These are phyloP conservation scores for Corinectria fuckeliana DNA, from an alignment of 2,329 filamentous ascomycete genomes.

Conservation along the genomic window DNA sequence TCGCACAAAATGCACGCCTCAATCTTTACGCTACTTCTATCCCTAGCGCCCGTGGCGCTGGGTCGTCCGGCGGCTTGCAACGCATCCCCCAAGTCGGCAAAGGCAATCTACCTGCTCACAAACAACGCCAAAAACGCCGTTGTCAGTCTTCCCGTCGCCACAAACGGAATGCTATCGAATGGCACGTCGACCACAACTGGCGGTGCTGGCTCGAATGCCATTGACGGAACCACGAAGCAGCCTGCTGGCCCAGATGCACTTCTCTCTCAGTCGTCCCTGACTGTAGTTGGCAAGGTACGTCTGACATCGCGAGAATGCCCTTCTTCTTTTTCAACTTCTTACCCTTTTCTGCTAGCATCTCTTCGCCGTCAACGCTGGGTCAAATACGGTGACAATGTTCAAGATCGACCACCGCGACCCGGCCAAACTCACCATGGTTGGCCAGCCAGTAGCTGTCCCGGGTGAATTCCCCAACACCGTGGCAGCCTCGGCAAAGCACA, in stretches of 20 bases:
- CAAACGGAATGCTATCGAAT: conserved; percentile 53
- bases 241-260: conserved; percentile 57
- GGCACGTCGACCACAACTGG: conserved; percentile 53
- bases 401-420: conserved; percentile 50
- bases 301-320: background rate
- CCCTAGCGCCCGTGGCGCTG: background rate
- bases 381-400: conserved; percentile 60
- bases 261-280: conserved; percentile 57
- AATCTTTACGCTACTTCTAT: background rate
- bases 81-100: conserved; percentile 26
- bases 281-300: conserved; percentile 57
- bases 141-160: conserved; percentile 55
- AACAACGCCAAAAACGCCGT: conserved; percentile 59
- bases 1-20: background rate
- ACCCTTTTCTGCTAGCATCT: conserved; percentile 47
- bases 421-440: conserved; percentile 52
- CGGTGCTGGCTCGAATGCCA: conserved; percentile 51
- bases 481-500: conserved; percentile 51
- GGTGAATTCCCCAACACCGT: conserved; percentile 62
- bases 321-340: background rate
- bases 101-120: conserved; percentile 63
- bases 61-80: background rate
- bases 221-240: conserved; percentile 45
- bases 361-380: conserved; percentile 61
- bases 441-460: conserved; percentile 50